phyloP scores from a whole-genome alignment of 169 alveolate genomes.

The Theileria sp. region DNA sequence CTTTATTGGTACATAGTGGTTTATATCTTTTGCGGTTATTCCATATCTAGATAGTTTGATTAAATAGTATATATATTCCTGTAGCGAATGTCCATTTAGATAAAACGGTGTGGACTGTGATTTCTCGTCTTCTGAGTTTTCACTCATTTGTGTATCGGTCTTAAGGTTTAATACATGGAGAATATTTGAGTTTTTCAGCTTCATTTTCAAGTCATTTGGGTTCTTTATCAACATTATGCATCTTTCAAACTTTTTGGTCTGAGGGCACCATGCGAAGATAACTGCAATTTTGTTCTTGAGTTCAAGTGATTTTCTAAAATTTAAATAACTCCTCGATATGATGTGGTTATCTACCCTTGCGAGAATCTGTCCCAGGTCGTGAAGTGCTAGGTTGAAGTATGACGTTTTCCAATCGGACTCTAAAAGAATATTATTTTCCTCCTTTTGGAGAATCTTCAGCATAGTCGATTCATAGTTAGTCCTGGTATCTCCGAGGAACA shows the following conservation, averaged over 20 bases:
- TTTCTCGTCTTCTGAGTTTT: background rate
- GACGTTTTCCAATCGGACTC: conserved; percentile 53
- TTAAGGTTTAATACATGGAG: background rate
- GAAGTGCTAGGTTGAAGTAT: conserved; percentile 24
- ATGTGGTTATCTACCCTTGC: conserved; percentile 29
- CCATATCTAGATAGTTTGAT: conserved; percentile 26
- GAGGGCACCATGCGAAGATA: conserved; percentile 66
- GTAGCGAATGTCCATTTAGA: conserved; percentile 40
- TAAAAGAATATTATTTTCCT: conserved; percentile 45
- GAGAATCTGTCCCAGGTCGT: background rate
- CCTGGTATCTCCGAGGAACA: conserved; percentile 19
- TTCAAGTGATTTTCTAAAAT: conserved; percentile 39
- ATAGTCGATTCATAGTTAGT: conserved; percentile 11
- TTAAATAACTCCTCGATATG: conserved; percentile 17
- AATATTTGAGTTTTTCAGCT: background rate
- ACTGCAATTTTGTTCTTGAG: conserved; percentile 32
- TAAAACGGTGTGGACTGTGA: background rate
- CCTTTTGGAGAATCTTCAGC: conserved; percentile 30
- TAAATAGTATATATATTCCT: conserved; percentile 44
- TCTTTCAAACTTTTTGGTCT: conserved; percentile 49
- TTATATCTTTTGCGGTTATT: conserved; percentile 29
- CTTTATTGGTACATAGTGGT: conserved; percentile 10
- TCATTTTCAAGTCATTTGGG: background rate
- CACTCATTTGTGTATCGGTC: background rate
- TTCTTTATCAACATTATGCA: conserved; percentile 32